Evolutionary conservation across 129 eudicot genomes (phyloP), one percentile per base, ranked within the genome.

Genomic region (Arctium minus): DNA sequence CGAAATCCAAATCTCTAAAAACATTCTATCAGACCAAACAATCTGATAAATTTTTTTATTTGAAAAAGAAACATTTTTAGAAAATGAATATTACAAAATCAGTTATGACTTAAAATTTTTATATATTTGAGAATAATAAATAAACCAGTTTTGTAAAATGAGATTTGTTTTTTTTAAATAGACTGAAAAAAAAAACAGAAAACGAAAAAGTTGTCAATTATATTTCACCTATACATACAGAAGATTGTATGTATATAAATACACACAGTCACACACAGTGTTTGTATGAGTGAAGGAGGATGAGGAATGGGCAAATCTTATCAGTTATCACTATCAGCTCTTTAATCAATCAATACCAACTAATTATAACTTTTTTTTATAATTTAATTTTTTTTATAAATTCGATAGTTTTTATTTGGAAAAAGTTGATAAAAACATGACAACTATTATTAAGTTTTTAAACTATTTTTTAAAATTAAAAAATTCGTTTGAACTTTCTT

Each of bases 261-360:
- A 56, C 27, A 56, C 27, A 37, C 40, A 37, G 40, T 37, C 4
- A 37, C 40, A 50, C 62, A 56, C 65, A 56, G 65, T 56, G 65
- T 15, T 56, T 56, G 17, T 56, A 56, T 56, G 65, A 15, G 75
- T 29, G 70, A 18, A 65, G 1, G 30, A 30, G 40, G 69, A 73
- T 29, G 60, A 74, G 71, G 39, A 80, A 79, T 75, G 80, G 80
- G 50, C 68, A 79, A 73, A 84, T 79, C 84, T 79, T 85, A 79
- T 85, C 27, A 0, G 27, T 22, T 22, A 22, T 22, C 27, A 22
- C 27, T 22, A 22, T 22, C 84, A 74, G 46, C 69, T 73, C 84
- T 75, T 31, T 73, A 73, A 79, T 77, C 84, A 79, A 85, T 85
- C 76, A 74, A 29, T n/a, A 15, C 65, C 27, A 56, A 5, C 65